phyloP scores from a whole-genome alignment of 495 filamentous ascomycete genomes.

The Xylaria bambusicola region DNA sequence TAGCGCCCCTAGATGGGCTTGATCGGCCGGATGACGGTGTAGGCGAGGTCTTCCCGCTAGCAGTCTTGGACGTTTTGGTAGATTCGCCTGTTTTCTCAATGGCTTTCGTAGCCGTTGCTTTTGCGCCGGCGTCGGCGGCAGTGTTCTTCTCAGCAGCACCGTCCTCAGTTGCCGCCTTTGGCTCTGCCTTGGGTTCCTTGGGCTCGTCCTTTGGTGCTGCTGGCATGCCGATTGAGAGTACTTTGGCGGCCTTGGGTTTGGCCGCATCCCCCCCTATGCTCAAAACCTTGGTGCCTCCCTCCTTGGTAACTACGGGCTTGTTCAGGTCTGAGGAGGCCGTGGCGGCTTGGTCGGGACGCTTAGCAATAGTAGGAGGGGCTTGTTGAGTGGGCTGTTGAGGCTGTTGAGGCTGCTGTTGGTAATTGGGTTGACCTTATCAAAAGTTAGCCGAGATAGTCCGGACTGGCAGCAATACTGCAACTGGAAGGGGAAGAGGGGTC shows the following conservation, averaged over 20 bases:
- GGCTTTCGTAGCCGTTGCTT: constrained; percentile 64
- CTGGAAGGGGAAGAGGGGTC: neutral
- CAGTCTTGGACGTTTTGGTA: constrained; percentile 64
- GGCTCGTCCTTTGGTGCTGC: constrained; percentile 58
- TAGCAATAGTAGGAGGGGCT: constrained; percentile 67
- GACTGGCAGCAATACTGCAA: too few species aligned
- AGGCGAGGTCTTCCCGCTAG: constrained; percentile 74
- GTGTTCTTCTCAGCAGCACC: constrained; percentile 46
- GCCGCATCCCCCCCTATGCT: constrained; percentile 53
- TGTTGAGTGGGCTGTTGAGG: constrained; percentile 54
- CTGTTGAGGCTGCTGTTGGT: constrained; percentile 59
- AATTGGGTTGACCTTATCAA: constrained; percentile 39
- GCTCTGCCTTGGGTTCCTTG: constrained; percentile 58
- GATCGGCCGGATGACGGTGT: constrained; percentile 76
- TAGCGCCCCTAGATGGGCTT: constrained; percentile 62
- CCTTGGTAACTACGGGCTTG: constrained; percentile 49
- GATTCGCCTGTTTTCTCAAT: constrained; percentile 79
- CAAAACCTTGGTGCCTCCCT: constrained; percentile 52
- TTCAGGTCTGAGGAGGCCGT: constrained; percentile 42
- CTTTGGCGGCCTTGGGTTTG: constrained; percentile 61
- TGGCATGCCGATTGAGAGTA: constrained; percentile 63
- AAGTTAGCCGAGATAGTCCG: constrained; percentile 20
- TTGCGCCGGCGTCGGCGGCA: constrained; percentile 60
- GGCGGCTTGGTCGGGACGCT: constrained; percentile 54
- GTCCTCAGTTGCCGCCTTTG: constrained; percentile 50